Base-by-base conservation (phyloP, 768 basidiomycete genomes). In the Leccinum longicurvipes region DNA sequence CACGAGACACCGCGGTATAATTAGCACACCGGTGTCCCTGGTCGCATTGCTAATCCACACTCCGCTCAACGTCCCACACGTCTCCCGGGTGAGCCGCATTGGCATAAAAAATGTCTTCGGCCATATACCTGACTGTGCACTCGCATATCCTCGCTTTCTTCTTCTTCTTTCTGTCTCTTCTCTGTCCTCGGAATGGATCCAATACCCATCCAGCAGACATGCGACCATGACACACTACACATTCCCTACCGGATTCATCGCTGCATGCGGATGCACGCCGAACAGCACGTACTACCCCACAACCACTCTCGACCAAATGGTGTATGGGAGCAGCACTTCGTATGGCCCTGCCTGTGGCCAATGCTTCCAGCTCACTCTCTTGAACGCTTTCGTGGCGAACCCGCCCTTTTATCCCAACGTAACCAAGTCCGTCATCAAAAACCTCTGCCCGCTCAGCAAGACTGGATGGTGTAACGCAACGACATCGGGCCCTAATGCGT, bases 171-270 rank as follows among this genome's bases (percentile, higher is more conserved):
- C 64, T 70, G 47, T 64, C 67, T 53, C 56, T 65, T 68, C 60
- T 67, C 57, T 55, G n/a, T 63, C 71, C 54, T 61, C 75, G 25
- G 64, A 64, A 56, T 90, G 87, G 87, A 85, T 89, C 24, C 70
- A 82, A 59, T 89, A 89, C 65, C 76, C 85, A 17, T 42, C 76
- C 10, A 67, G 74, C 48, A 89, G 91, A 31, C 73, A 76, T 39
- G 91, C 89, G 14, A 89, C 89, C 12, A 76, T 93, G 74, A 90
- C 89, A n/a, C 85, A 91, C 67, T 91, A 92, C 66, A 72, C 69
- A 39, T 69, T 83, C 8, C 81, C 74, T 58, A 51, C 67, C 14
- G 64, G 68, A 25, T 73, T 72, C 55, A 64, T 91, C 57, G 87
- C 89, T 24, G 76, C 86, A 1, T 92, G 91, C 63, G 91, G 91